Evolutionary conservation across 208 protist genomes (phyloP).

Genomic region (Crithidia sp.): DNA sequence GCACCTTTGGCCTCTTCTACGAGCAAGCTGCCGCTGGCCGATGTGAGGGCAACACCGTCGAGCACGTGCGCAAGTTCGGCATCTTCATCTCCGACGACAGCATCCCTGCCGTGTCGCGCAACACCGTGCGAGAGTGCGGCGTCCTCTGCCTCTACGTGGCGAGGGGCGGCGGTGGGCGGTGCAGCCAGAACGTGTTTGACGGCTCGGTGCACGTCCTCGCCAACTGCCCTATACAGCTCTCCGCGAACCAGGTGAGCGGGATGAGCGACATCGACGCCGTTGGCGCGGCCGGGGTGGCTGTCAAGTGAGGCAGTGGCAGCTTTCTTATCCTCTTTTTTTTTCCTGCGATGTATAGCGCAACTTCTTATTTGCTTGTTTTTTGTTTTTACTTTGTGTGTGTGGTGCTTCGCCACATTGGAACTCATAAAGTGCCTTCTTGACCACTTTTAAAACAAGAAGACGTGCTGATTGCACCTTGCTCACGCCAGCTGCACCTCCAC

Average conservation of each 20-base stretch:
- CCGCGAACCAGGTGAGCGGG: slow-evolving; percentile 70
- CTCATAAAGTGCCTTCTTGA: too few species aligned
- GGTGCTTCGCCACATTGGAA: too few species aligned
- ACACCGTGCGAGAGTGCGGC: slow-evolving; percentile 75
- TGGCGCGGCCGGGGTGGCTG: not conserved
- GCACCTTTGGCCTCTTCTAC: slow-evolving; percentile 79
- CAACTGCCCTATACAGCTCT: slow-evolving; percentile 62
- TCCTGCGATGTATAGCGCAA: not conserved
- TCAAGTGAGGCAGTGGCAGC: not conserved
- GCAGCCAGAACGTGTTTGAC: slow-evolving; percentile 80
- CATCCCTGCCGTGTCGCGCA: slow-evolving; percentile 71
- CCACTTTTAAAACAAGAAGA: too few species aligned
- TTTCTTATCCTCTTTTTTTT: slow-evolving; percentile 3
- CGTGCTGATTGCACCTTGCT: too few species aligned
- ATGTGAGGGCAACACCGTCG: slow-evolving; percentile 77
- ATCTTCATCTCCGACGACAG: slow-evolving; percentile 76
- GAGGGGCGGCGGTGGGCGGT: slow-evolving; percentile 59
- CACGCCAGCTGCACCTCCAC: too few species aligned
- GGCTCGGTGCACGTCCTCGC: slow-evolving; percentile 73
- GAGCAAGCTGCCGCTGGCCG: slow-evolving; percentile 49
- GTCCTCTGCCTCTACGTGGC: slow-evolving; percentile 76
- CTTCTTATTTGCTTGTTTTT: too few species aligned
- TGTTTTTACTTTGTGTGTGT: not conserved
- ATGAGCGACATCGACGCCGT: slow-evolving; percentile 59
- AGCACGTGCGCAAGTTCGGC: slow-evolving; percentile 81